Percentiles rank a stretch among this genome's conserved stretches.
phyloP scores from a whole-genome alignment of 2,329 filamentous ascomycete species.

The Aspergillus proliferans region DNA sequence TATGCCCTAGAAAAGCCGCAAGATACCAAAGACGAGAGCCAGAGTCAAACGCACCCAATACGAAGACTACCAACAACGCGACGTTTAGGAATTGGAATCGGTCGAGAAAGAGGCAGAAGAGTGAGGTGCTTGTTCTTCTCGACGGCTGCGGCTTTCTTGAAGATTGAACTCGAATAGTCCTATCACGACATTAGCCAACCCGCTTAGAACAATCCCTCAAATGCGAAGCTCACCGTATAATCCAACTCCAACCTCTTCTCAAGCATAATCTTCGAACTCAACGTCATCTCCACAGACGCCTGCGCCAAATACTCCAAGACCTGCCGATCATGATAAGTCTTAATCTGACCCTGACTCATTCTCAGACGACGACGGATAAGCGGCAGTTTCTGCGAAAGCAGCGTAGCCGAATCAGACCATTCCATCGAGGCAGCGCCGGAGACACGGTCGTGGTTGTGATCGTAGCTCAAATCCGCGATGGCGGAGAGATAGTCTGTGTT shows the following conservation, averaged over 20 bases:
- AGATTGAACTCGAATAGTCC: too few relatives aligned
- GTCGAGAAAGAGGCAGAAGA: neutral
- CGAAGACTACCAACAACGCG: neutral
- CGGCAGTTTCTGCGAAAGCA: neutral
- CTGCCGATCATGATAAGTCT: neutral
- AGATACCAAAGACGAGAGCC: constrained; percentile 15
- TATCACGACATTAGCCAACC: too few relatives aligned
- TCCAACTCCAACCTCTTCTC: neutral
- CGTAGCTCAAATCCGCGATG: constrained; percentile 9
- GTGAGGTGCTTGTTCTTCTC: too few relatives aligned
- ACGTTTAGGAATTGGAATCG: neutral
- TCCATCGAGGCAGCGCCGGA: neutral
- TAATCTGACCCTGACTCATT: neutral
- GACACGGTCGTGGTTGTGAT: too few relatives aligned
- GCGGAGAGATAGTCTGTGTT: constrained; percentile 17
- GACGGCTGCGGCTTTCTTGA: too few relatives aligned
- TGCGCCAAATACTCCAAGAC: neutral
- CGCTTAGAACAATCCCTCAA: too few relatives aligned
- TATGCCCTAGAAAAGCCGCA: neutral
- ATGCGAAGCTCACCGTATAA: too few relatives aligned
- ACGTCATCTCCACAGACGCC: neutral
- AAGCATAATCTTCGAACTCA: neutral
- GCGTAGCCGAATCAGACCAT: neutral
- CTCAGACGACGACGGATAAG: neutral
- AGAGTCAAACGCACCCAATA: constrained; percentile 3